Conservation (phyloP, 1,139 yeast genomes). For the Debaryomyces nepalensis region DNA sequence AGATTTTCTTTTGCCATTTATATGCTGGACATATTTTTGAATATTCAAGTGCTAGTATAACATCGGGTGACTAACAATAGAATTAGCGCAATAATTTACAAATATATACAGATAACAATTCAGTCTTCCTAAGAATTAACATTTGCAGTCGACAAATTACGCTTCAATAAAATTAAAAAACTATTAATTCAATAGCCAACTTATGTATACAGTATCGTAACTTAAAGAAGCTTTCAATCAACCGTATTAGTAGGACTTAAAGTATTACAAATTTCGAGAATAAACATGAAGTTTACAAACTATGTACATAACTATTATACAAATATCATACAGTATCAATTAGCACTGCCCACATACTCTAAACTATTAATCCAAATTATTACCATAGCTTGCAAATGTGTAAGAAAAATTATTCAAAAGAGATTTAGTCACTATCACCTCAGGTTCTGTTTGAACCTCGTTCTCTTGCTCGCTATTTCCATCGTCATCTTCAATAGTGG, state of each 20-base stretch:
- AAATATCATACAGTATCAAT: background rate
- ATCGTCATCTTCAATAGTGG: background rate
- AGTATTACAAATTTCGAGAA: no score
- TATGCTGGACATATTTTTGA: no score
- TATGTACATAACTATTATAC: background rate
- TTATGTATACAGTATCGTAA: no score
- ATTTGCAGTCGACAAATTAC: no score
- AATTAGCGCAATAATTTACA: no score
- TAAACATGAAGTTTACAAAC: background rate
- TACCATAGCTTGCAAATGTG: conserved; percentile 16
- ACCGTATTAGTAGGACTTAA: no score
- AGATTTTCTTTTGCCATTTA: no score
- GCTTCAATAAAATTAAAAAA: no score
- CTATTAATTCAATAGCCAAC: no score
- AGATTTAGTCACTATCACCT: conserved; percentile 1
- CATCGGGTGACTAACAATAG: background rate
- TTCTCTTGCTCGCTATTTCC: background rate
- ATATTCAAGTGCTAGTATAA: background rate
- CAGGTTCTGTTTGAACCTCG: background rate
- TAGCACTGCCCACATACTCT: background rate
- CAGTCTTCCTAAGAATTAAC: no score
- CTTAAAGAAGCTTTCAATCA: no score
- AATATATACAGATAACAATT: no score
- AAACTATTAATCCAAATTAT: conserved; percentile 6
- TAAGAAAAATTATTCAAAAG: conserved; percentile 15